Evolutionary conservation across 2,329 filamentous ascomycete species (phyloP).

Genomic region (Coniochaeta ligniaria): DNA sequence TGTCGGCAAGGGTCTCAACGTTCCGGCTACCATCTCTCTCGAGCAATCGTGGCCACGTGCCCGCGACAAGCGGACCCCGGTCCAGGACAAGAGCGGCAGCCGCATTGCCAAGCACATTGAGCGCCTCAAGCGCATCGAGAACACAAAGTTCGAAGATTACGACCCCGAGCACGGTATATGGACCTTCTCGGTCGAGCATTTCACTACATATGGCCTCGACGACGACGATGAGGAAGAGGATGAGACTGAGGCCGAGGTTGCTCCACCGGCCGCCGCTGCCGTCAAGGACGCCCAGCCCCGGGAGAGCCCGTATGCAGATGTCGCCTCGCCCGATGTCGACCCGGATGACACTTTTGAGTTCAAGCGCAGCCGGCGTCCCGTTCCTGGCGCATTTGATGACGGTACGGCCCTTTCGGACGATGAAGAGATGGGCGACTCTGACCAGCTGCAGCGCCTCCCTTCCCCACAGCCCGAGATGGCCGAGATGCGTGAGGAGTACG

Average conservation of each 20-base stretch:
- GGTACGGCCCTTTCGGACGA: conserved; percentile 49
- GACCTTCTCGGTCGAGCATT: conserved; percentile 92
- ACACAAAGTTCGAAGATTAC: conserved; percentile 79
- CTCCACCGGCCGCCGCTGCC: conserved; percentile 16
- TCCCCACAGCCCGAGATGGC: conserved; percentile 64
- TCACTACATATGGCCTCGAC: conserved; percentile 88
- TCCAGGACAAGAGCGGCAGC: conserved; percentile 52
- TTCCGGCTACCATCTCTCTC: conserved; percentile 79
- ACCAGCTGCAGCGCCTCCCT: conserved; percentile 73
- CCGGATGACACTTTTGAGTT: conserved; percentile 54
- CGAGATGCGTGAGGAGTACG: conserved; percentile 22
- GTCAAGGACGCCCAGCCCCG: not conserved
- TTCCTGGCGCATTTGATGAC: conserved; percentile 74
- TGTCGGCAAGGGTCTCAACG: conserved; percentile 82
- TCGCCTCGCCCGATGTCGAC: conserved; percentile 27
- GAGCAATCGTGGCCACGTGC: conserved; percentile 88
- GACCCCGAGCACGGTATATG: conserved; percentile 74
- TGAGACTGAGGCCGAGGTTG: conserved; percentile 54
- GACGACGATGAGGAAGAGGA: conserved; percentile 74
- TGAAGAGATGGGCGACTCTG: conserved; percentile 41
- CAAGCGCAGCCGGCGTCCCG: conserved; percentile 36
- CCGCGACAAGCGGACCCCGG: conserved; percentile 46
- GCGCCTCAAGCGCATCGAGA: conserved; percentile 68
- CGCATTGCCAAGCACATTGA: conserved; percentile 76
- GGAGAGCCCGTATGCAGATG: conserved; percentile 11